phyloP scores from a whole-genome alignment of 2,329 filamentous ascomycete genomes.

The Dothideomycetidae sp. region DNA sequence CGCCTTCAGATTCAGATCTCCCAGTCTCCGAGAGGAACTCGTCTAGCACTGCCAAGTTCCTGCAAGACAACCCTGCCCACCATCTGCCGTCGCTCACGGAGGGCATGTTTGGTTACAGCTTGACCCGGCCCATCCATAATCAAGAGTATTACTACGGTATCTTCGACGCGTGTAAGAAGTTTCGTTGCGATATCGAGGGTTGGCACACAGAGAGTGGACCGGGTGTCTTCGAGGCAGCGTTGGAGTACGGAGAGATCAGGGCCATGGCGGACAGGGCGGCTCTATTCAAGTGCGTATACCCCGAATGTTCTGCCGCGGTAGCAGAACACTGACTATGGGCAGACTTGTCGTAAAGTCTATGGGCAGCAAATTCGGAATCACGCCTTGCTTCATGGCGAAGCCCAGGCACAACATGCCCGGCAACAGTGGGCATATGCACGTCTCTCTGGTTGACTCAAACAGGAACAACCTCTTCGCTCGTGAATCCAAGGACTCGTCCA shows the following conservation, averaged over 20 bases:
- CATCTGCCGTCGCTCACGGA: conserved; percentile 70
- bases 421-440: conserved; percentile 91
- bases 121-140: conserved; percentile 77
- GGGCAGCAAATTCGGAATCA: conserved; percentile 76
- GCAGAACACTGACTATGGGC: not conserved
- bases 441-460: conserved; percentile 63
- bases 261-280: conserved; percentile 85
- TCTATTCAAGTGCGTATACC: conserved; percentile 62
- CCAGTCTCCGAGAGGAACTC: conserved; percentile 41
- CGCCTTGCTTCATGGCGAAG: conserved; percentile 98
- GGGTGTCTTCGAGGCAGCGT: conserved; percentile 86
- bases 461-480: conserved; percentile 75
- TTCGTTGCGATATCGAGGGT: conserved; percentile 72
- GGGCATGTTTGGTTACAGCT: conserved; percentile 90
- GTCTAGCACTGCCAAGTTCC: conserved; percentile 58
- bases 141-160: conserved; percentile 85
- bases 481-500: conserved; percentile 53
- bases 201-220: conserved; percentile 95
- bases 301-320: not conserved
- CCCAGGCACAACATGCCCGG: conserved; percentile 80
- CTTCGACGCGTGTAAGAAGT: conserved; percentile 64
- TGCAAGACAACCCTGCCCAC: conserved; percentile 57
- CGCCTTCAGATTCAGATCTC: conserved; percentile 36
- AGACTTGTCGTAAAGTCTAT: conserved; percentile 79
- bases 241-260: conserved; percentile 77